A percentile compares a stretch with the other conserved stretches of the same genome.
phyloP scores from a whole-genome alignment of 805 yeast genomes.

The Candida railenensis region DNA sequence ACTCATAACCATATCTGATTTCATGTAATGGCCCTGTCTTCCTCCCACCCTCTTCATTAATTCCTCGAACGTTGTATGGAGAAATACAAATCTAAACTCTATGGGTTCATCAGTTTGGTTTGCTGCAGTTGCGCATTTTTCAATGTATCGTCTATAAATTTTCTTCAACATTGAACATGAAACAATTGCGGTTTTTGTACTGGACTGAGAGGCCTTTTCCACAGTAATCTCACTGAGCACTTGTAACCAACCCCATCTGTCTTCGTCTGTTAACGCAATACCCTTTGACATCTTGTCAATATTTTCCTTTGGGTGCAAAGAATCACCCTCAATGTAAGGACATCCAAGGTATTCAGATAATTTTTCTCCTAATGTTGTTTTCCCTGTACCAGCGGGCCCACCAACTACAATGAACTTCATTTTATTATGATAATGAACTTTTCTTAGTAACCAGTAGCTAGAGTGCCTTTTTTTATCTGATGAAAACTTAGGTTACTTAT shows the following conservation, averaged over 20 bases:
- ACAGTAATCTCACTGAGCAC: slow-evolving; percentile 42
- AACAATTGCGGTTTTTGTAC: slow-evolving; percentile 46
- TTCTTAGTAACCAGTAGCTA: no score
- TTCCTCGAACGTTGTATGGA: slow-evolving; percentile 63
- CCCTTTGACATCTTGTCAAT: slow-evolving; percentile 82
- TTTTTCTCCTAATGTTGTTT: slow-evolving; percentile 68
- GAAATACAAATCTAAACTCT: slow-evolving; percentile 59
- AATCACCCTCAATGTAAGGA: slow-evolving; percentile 83
- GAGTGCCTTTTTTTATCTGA: not conserved
- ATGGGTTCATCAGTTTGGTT: slow-evolving; percentile 22
- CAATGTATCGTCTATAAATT: slow-evolving; percentile 65
- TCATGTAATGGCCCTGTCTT: slow-evolving; percentile 86
- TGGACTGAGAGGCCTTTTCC: slow-evolving; percentile 25
- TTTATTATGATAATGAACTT: not conserved
- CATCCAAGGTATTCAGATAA: slow-evolving; percentile 47
- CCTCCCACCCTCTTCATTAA: slow-evolving; percentile 57
- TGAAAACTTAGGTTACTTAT: not conserved
- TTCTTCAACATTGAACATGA: slow-evolving; percentile 86
- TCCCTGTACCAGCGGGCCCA: slow-evolving; percentile 97
- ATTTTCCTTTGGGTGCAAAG: slow-evolving; percentile 68
- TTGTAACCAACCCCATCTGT: slow-evolving; percentile 87
- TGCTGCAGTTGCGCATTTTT: slow-evolving; percentile 24
- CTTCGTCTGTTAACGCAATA: slow-evolving; percentile 81
- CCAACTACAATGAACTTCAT: slow-evolving; percentile 62
- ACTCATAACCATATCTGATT: slow-evolving; percentile 75